Evolutionary conservation across 2,329 filamentous ascomycete genomes (phyloP).

Genomic region (Fusarium ramigenum): DNA sequence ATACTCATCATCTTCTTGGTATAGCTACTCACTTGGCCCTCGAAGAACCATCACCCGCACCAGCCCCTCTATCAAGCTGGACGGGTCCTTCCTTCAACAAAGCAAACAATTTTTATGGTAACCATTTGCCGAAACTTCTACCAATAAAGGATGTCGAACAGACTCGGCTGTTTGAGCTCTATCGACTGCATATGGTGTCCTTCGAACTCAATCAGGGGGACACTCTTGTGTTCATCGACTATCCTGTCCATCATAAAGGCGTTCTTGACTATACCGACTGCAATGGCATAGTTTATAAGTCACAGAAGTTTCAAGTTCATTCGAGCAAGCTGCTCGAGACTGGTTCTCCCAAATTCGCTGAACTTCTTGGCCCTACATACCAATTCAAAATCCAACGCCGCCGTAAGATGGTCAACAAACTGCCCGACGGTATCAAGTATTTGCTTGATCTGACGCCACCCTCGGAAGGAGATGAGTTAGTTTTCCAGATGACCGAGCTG

Average conservation of each 20-base stretch:
- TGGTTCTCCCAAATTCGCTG: slow-evolving; percentile 57
- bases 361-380: slow-evolving; percentile 54
- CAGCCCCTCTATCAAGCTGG: slow-evolving; percentile 22
- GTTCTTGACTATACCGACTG: slow-evolving; percentile 45
- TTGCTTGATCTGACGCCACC: slow-evolving; percentile 72
- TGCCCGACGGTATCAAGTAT: slow-evolving; percentile 61
- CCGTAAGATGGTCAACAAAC: slow-evolving; percentile 47
- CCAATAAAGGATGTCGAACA: slow-evolving; percentile 22
- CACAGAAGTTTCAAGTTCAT: slow-evolving; percentile 54
- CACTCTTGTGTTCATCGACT: slow-evolving; percentile 56
- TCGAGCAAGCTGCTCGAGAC: slow-evolving; percentile 58
- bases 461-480: slow-evolving; percentile 68
- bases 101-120: not conserved
- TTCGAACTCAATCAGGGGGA: slow-evolving; percentile 51
- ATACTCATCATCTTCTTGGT: not conserved
- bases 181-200: slow-evolving; percentile 39
- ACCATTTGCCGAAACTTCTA: slow-evolving; percentile 15
- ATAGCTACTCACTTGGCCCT: not conserved
- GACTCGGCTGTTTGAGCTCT: slow-evolving; percentile 40
- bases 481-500: slow-evolving; percentile 66
- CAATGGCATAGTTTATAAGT: slow-evolving; percentile 46
- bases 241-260: slow-evolving; percentile 40
- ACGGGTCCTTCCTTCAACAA: slow-evolving; percentile 34
- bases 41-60: not conserved
- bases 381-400: slow-evolving; percentile 53